phyloP scores from a whole-genome alignment of 2,329 filamentous ascomycete genomes.

The Chrysoporthe austroafricana region DNA sequence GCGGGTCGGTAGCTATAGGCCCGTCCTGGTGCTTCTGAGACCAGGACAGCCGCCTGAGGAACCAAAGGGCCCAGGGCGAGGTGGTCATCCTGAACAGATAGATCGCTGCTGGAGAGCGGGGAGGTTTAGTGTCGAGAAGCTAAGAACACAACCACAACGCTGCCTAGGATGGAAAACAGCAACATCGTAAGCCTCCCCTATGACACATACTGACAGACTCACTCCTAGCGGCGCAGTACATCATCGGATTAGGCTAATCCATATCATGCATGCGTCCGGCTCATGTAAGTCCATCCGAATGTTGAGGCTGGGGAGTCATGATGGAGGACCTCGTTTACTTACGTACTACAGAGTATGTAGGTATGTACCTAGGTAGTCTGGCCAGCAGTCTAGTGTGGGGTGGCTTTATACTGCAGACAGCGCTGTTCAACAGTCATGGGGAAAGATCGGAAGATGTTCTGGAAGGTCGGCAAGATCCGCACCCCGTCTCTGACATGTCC shows the following conservation, averaged over 20 bases:
- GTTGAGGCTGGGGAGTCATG: no score
- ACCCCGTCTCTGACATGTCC: neutral
- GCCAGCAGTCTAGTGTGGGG: no score
- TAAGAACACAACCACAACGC: neutral
- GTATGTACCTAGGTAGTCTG: no score
- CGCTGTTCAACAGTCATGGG: no score
- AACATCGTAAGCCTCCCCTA: neutral
- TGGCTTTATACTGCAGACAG: no score
- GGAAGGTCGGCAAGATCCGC: neutral
- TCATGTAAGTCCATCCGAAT: neutral
- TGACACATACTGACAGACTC: neutral
- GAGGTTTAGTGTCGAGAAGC: neutral
- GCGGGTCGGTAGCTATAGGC: conserved; percentile 9
- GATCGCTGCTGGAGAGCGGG: neutral
- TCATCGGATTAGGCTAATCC: neutral
- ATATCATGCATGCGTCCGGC: neutral
- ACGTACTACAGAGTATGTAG: no score
- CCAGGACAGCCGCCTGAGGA: neutral
- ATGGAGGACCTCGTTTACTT: no score
- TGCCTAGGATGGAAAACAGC: neutral
- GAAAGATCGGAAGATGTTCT: no score
- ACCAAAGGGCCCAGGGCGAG: neutral
- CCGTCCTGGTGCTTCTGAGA: neutral
- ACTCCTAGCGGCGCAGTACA: neutral
- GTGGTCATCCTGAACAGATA: neutral